These are phyloP conservation scores for Aspergillus conjunctus DNA, from an alignment of 495 filamentous ascomycete genomes.

Conservation along the genomic window DNA sequence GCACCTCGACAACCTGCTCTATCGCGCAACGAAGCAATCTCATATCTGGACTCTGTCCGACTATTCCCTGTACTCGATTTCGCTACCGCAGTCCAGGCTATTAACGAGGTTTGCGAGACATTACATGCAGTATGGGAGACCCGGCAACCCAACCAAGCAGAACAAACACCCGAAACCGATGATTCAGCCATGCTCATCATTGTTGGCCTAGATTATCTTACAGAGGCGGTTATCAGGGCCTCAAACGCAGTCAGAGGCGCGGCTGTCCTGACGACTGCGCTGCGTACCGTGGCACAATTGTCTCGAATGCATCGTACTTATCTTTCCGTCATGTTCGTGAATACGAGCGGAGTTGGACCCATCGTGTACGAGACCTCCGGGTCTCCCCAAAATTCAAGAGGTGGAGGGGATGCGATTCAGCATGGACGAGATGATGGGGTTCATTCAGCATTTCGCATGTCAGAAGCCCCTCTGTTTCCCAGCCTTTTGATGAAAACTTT, in stretches of 20 bases:
- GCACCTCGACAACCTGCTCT: slow-evolving; percentile 22
- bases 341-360: slow-evolving; percentile 40
- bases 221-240: slow-evolving; percentile 42
- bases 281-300: slow-evolving; percentile 40
- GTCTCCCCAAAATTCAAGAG: background rate
- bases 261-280: slow-evolving; percentile 36
- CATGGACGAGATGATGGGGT: slow-evolving; percentile 29
- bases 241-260: slow-evolving; percentile 45
- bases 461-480: slow-evolving; percentile 29
- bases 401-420: slow-evolving; percentile 11
- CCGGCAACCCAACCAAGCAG: slow-evolving; percentile 7
- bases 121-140: slow-evolving; percentile 27
- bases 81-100: slow-evolving; percentile 37
- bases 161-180: background rate
- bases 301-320: slow-evolving; percentile 31
- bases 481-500: slow-evolving; percentile 44
- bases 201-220: slow-evolving; percentile 43
- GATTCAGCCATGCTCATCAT: slow-evolving; percentile 33
- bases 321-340: slow-evolving; percentile 44
- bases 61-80: slow-evolving; percentile 44
- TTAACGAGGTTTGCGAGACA: slow-evolving; percentile 34
- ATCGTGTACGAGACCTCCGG: background rate
- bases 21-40: slow-evolving; percentile 38
- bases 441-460: slow-evolving; percentile 38
- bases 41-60: slow-evolving; percentile 41